Evolutionary conservation across 345 rosid genomes (phyloP).

Genomic region (Acer yangbiense): DNA sequence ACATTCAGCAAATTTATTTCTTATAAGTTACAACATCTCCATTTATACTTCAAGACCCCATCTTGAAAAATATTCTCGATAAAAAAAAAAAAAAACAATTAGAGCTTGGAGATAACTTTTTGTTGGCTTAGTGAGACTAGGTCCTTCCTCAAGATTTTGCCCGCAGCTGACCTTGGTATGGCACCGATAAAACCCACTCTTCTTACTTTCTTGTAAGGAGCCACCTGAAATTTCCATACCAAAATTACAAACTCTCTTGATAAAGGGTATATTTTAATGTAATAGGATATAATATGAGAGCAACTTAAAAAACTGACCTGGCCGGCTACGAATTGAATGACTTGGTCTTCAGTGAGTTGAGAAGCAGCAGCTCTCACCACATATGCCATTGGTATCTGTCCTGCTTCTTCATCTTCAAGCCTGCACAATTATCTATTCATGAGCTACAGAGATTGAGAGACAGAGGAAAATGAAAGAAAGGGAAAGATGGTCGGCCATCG

Average conservation of each 20-base stretch:
- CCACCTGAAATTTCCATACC: conserved; percentile 42
- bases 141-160: conserved; percentile 63
- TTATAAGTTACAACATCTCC: background rate
- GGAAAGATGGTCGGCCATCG: background rate
- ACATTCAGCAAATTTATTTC: background rate
- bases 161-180: conserved; percentile 68
- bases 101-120: conserved; percentile 39
- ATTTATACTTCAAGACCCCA: no score
- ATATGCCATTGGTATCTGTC: conserved; percentile 72
- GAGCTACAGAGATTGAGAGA: background rate
- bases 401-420: conserved; percentile 62
- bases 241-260: background rate
- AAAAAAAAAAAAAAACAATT: conserved; percentile 3
- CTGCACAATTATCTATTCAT: conserved; percentile 30
- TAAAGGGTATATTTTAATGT: background rate
- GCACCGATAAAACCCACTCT: conserved; percentile 47
- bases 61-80: background rate
- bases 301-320: conserved; percentile 39
- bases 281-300: no score
- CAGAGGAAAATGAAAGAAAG: background rate
- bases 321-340: conserved; percentile 54
- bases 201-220: conserved; percentile 70
- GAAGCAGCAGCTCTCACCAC: conserved; percentile 52
- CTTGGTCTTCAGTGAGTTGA: conserved; percentile 47
- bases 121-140: conserved; percentile 43